These are phyloP conservation scores for Xylaria sp. DNA, from an alignment of 2,329 filamentous ascomycete species.

Conservation along the genomic window DNA sequence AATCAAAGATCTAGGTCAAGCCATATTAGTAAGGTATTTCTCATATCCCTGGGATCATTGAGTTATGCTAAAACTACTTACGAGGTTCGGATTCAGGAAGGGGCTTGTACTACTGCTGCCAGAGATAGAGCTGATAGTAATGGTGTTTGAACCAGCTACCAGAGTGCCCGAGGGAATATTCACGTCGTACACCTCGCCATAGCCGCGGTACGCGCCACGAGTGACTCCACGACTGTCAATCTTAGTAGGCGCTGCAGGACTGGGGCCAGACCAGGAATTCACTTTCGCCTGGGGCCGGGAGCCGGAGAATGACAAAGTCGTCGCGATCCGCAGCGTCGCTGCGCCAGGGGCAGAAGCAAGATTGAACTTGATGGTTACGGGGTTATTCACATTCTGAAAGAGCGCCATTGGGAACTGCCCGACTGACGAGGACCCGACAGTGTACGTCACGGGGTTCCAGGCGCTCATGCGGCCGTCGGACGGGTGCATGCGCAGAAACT, in stretches of 20 bases:
- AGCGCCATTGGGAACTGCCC: conserved; percentile 69
- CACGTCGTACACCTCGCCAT: conserved; percentile 68
- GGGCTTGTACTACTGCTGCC: conserved; percentile 58
- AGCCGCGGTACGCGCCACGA: conserved; percentile 67
- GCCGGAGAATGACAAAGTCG: conserved; percentile 66
- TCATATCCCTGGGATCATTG: neutral
- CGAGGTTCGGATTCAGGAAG: conserved; percentile 64
- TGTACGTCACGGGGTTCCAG: conserved; percentile 67
- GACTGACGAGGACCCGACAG: conserved; percentile 59
- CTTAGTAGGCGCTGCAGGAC: conserved; percentile 62
- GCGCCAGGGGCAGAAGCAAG: conserved; percentile 56
- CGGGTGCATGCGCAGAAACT: conserved; percentile 72
- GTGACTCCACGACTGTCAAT: conserved; percentile 70
- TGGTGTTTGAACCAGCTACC: conserved; percentile 65
- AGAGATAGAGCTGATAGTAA: conserved; percentile 63
- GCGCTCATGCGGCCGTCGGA: conserved; percentile 66
- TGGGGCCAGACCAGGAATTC: conserved; percentile 57
- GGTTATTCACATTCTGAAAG: conserved; percentile 65
- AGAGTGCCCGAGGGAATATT: conserved; percentile 65
- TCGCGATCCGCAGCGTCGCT: conserved; percentile 67
- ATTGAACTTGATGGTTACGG: conserved; percentile 65
- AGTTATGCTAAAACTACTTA: conserved; percentile 39
- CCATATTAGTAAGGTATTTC: neutral
- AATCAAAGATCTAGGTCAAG: conserved; percentile 40
- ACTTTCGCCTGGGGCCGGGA: conserved; percentile 62